Evolutionary conservation across 2,329 filamentous ascomycete species (phyloP), one percentile per base, ranked within the genome.

Genomic region (Fusarium chlamydosporum): DNA sequence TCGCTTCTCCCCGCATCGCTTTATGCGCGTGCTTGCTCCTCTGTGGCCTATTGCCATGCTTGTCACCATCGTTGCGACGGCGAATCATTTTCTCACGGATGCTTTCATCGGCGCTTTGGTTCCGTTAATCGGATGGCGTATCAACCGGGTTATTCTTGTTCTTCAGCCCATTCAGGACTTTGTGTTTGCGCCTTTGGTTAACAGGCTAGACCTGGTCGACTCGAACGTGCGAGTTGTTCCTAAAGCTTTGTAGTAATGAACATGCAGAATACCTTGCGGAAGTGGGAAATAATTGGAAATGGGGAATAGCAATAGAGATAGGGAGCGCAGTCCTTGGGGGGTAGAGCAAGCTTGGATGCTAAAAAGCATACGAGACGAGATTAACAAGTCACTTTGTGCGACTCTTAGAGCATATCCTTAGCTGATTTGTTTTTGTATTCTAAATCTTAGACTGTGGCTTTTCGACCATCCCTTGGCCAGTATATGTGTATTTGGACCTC

Each of bases 1-100:
- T 12, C 77, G 72, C 9, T 83, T 80, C 67, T 80, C 80, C 11
- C 82, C 81, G 2, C 82, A 84, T 58, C 68, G 72, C 10, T 55
- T 74, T 11, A 61, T 83, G 12, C 68, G 80, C 0, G 6, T 74
- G 0, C 26, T 83, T 1, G 81, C 80, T 1, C 78, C 78, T 4
- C 54, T 83, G 3, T 84, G 82, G 82, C 82, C 81, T 2, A 51
- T 74, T 4, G 72, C 76, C 11, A 84, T 84, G 82, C 72, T 77
- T 26, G 64, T 81, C 37, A 82, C 80, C 2, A 80, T 81, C 18
- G 65, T 81, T 20, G 77, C 79, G 1, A 81, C 79, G 3, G 79
- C 80, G 7, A 81, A 82, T 34, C 79, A 81, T 53, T 82, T 80
- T 41, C 51, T 81, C 2, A 65, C 75, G 1, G 79, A 81, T 59